Conservation (phyloP, 139 green algal genomes). For the Ostreobium quekettii region DNA sequence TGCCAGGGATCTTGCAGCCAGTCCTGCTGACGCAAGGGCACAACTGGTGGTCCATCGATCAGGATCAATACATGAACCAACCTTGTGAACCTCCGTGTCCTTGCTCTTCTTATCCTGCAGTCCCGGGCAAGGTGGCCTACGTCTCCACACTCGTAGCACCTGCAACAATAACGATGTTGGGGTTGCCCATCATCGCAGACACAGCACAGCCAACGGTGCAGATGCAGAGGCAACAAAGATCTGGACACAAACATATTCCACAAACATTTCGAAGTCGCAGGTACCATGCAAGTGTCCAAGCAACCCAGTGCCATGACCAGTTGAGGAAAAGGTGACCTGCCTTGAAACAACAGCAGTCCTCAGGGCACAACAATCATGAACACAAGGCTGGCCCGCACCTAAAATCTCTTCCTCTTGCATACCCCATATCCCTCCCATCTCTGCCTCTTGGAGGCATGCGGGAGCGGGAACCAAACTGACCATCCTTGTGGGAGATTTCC, state of each 20-base stretch:
- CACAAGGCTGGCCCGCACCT: neutral
- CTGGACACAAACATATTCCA: too few species aligned
- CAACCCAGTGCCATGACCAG: neutral
- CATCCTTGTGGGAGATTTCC: conserved; percentile 10
- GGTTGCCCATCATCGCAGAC: neutral
- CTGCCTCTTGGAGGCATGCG: neutral
- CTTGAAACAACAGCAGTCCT: neutral
- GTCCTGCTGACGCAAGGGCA: too few species aligned
- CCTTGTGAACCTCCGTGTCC: too few species aligned
- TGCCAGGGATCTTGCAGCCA: too few species aligned
- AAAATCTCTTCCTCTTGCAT: neutral
- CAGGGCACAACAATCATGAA: neutral
- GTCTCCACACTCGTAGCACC: conserved; percentile 15
- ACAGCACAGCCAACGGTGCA: neutral
- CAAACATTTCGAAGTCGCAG: too few species aligned
- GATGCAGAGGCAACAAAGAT: neutral
- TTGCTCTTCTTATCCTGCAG: conserved; percentile 14
- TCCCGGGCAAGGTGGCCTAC: conserved; percentile 11
- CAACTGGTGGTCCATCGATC: too few species aligned
- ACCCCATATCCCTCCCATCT: neutral
- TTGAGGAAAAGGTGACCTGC: neutral
- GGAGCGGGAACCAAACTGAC: neutral
- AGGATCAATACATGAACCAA: too few species aligned
- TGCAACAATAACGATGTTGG: neutral
- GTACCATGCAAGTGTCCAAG: neutral